Evolutionary conservation across 1,284 basidiomycete species (phyloP).

Genomic region (Ceratobasidium sp.): DNA sequence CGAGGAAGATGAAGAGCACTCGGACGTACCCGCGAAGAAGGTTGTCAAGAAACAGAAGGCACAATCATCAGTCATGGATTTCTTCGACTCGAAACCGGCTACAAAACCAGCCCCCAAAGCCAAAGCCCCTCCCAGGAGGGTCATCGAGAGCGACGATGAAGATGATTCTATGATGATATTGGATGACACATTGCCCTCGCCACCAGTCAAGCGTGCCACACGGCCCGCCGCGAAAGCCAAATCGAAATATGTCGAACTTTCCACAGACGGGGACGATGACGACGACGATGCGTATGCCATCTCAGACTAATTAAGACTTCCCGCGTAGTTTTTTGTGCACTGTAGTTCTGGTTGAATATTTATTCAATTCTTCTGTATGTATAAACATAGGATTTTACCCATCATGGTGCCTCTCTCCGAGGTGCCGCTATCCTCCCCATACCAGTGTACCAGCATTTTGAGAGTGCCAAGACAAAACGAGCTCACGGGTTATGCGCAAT

Average conservation of each 20-base stretch:
- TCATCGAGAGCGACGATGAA: slow-evolving; percentile 35
- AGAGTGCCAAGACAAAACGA: neutral
- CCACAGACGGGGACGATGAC: slow-evolving; percentile 37
- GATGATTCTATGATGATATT: slow-evolving; percentile 40
- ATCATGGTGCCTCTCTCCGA: neutral
- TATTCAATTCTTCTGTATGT: slow-evolving; percentile 20
- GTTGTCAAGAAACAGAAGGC: slow-evolving; percentile 48
- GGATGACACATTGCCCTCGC: slow-evolving; percentile 20
- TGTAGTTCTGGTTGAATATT: slow-evolving; percentile 1
- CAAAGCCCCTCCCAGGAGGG: slow-evolving; percentile 43
- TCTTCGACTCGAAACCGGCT: slow-evolving; percentile 44
- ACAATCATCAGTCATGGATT: slow-evolving; percentile 44
- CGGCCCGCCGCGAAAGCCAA: slow-evolving; percentile 42
- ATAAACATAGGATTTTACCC: neutral
- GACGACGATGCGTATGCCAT: slow-evolving; percentile 33
- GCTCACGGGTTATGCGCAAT: neutral
- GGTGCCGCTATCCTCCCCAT: neutral
- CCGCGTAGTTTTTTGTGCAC: neutral
- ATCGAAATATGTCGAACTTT: slow-evolving; percentile 42
- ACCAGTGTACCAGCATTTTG: neutral
- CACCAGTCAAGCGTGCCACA: slow-evolving; percentile 39
- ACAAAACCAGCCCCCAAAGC: slow-evolving; percentile 44
- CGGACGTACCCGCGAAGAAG: slow-evolving; percentile 46
- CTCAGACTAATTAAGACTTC: slow-evolving; percentile 15
- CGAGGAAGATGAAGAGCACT: slow-evolving; percentile 44